phyloP scores from a whole-genome alignment of 2,329 filamentous ascomycete genomes.

The Fusarium proliferatum region DNA sequence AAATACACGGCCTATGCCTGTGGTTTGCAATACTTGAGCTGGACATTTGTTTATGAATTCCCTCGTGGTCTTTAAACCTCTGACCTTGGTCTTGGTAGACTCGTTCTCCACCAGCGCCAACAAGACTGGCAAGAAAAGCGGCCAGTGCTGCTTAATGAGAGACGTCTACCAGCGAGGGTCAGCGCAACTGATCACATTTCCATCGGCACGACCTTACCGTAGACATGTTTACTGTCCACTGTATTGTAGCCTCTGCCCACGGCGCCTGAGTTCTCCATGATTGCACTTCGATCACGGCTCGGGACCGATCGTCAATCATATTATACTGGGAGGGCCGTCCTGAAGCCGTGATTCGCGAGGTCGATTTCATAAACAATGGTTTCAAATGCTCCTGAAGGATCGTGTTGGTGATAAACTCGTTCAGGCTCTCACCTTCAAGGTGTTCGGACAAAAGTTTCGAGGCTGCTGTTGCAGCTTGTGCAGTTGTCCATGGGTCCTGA shows the following conservation, averaged over 20 bases:
- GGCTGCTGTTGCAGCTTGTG: constrained; percentile 47
- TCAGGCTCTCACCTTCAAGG: constrained; percentile 27
- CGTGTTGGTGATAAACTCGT: constrained; percentile 61
- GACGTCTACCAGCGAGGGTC: constrained; percentile 46
- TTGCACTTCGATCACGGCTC: constrained; percentile 1
- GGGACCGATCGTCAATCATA: constrained; percentile 1
- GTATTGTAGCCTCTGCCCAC: constrained; percentile 41
- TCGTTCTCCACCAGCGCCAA: constrained; percentile 76
- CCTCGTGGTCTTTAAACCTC: constrained; percentile 66
- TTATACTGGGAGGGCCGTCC: constrained; percentile 47
- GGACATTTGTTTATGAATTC: constrained; percentile 67
- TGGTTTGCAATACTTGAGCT: constrained; percentile 64
- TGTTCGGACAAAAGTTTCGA: constrained; percentile 47
- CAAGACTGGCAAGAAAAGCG: constrained; percentile 75
- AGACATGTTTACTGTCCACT: constrained; percentile 67
- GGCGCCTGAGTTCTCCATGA: constrained; percentile 42
- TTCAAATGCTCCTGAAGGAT: constrained; percentile 73
- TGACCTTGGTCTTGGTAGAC: constrained; percentile 61
- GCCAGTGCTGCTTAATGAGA: constrained; percentile 69
- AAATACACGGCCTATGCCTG: constrained; percentile 75
- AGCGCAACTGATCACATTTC: not conserved
- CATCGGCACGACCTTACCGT: constrained; percentile 56
- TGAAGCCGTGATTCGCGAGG: constrained; percentile 51
- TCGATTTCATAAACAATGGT: constrained; percentile 71
- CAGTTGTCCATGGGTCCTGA: constrained; percentile 54